Base-by-base conservation (phyloP, 2,329 filamentous ascomycete genomes). In the Ceratocystis huliohia region DNA sequence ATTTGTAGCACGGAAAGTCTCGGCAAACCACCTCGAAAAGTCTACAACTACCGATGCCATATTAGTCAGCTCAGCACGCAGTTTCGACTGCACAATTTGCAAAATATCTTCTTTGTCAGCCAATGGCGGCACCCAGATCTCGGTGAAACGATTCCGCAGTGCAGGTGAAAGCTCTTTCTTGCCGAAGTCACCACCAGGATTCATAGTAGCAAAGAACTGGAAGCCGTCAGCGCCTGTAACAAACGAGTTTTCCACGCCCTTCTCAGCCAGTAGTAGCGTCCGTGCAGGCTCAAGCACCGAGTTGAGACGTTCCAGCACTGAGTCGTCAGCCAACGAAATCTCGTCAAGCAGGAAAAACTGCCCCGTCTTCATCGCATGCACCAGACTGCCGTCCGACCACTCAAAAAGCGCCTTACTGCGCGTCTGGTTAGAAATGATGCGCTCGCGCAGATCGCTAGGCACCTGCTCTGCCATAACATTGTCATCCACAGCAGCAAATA, bases 191-290 rank as follows among this genome's bases (percentile, higher is more conserved):
- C 95, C 94, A 63, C 95, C 95, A 7, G 94, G 94, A 71, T 99
- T 99, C 94, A 99, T 99, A 0, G 94, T 99, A 2, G 94, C 93
- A 68, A 99, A 84, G 75, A 99, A 96, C 72, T 99, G 92, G 75
- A 97, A 99, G 0, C 88, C 89, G 50, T 88, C 80, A 10, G 81
- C 76, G 5, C 88, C 94, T 48, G 83, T 82, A 30, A 99, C 82
- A 69, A 89, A 86, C 0, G 91, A 91, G 74, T 96, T 87, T 4
- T 88, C 82, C 1, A 89, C 84, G 0, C 94, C 95, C 75, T 97
- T 99, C 74, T 99, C 94, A 0, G 95, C 95, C 17, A 99, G 82
- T 2, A 99, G 78, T 33, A 99, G 83, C 0, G 89, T 91, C 64
- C 94, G 83, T 57, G 89, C 85, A 1, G 94, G 87, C 74, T 99